A percentile compares a stretch with the other conserved stretches of the same genome.
phyloP scores from a whole-genome alignment of 345 rosid genomes.

The Salix koriyanagi region DNA sequence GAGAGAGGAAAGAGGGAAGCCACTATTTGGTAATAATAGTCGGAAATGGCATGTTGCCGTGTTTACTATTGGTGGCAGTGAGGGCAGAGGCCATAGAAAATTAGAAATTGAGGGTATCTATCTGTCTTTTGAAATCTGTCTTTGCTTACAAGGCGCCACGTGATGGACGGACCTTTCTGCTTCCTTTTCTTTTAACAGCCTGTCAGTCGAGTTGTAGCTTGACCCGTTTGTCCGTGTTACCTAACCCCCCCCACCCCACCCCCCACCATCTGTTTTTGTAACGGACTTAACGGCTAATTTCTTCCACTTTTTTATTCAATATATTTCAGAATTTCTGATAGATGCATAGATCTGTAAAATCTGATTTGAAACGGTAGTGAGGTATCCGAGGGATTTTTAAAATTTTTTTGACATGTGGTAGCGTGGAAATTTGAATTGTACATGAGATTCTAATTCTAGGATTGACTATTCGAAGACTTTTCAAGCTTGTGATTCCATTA shows the following conservation, averaged over 20 bases:
- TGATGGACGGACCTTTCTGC: neutral
- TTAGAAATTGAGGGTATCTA: neutral
- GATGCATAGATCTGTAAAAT: neutral
- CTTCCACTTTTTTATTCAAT: neutral
- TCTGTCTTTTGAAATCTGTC: too few relatives aligned
- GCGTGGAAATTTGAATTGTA: neutral
- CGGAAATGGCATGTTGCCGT: too few relatives aligned
- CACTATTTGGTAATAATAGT: neutral
- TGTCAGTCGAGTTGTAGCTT: constrained; percentile 15
- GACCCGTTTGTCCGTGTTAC: neutral
- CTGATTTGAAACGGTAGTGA: neutral
- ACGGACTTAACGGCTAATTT: neutral
- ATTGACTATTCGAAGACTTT: too few relatives aligned
- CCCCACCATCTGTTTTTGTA: neutral
- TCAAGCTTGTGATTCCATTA: too few relatives aligned
- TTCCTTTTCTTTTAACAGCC: neutral
- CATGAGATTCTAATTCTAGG: too few relatives aligned
- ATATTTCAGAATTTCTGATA: neutral
- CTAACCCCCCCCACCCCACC: neutral
- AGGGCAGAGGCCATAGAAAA: neutral
- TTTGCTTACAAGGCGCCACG: neutral
- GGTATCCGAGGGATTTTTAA: neutral
- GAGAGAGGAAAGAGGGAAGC: neutral
- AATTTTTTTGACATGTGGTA: neutral
- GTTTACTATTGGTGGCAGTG: too few relatives aligned